These are phyloP conservation scores for Arxiozyma bovina DNA, from an alignment of 1,139 yeast species.

Conservation along the genomic window DNA sequence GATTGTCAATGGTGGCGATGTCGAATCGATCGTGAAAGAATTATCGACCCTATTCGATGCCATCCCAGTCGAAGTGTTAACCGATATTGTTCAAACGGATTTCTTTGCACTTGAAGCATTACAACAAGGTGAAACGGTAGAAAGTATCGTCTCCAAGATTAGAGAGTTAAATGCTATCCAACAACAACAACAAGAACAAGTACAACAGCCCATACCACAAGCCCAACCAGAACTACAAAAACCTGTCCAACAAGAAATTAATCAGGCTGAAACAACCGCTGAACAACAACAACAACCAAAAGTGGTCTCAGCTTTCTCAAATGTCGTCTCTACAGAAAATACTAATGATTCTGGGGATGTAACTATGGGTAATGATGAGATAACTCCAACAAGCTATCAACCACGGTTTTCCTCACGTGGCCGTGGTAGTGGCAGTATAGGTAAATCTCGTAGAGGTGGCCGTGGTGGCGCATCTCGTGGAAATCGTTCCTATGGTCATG, in stretches of 20 bases:
- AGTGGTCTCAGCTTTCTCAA: conserved; percentile 26
- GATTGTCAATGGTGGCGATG: conserved; percentile 61
- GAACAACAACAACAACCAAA: conserved; percentile 8
- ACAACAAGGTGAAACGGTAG: conserved; percentile 29
- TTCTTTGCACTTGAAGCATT: conserved; percentile 47
- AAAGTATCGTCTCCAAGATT: conserved; percentile 26
- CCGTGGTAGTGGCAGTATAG: conserved; percentile 14
- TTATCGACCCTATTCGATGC: conserved; percentile 58
- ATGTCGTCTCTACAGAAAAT: conserved; percentile 17
- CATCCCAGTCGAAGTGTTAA: conserved; percentile 40
- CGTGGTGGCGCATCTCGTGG: conserved; percentile 19
- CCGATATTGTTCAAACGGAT: conserved; percentile 39
- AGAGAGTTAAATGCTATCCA: conserved; percentile 16
- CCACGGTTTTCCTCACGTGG: conserved; percentile 14
- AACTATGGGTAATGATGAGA: conserved; percentile 6
- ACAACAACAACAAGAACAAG: conserved; percentile 10
- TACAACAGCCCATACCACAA: conserved; percentile 10
- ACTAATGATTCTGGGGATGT: conserved; percentile 6
- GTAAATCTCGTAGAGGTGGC: conserved; percentile 21
- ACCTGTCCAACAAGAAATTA: conserved; percentile 9
- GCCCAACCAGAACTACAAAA: no score
- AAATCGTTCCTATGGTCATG: conserved; percentile 22
- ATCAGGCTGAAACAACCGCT: conserved; percentile 11
- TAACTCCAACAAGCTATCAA: conserved; percentile 12
- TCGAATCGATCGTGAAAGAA: conserved; percentile 57